Evolutionary conservation across 2,329 filamentous ascomycete species (phyloP).

Genomic region (Diaporthe sp.): DNA sequence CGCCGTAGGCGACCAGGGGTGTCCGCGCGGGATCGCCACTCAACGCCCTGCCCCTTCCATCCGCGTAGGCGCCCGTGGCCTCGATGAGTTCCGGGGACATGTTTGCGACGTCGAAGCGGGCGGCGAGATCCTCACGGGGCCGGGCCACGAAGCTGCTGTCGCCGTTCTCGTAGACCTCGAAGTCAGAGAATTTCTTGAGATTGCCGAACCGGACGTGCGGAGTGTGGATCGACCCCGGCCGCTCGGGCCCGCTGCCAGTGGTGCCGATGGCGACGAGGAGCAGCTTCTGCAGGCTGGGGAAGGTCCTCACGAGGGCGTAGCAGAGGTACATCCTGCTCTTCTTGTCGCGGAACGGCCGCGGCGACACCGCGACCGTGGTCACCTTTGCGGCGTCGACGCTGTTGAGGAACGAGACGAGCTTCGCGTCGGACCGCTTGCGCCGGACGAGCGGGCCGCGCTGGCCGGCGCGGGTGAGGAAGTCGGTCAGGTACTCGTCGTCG

Average conservation of each 20-base stretch:
- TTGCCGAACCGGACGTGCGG: not conserved
- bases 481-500: slow-evolving; percentile 17
- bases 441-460: not conserved
- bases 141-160: not conserved
- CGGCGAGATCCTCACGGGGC: not conserved
- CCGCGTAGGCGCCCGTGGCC: not conserved
- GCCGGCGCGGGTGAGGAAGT: not conserved
- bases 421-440: not conserved
- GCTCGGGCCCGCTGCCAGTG: not conserved
- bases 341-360: not conserved
- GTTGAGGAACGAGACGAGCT: slow-evolving; percentile 18
- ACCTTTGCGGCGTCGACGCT: slow-evolving; percentile 4
- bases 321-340: not conserved
- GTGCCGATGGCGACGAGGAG: not conserved
- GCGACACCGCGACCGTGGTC: slow-evolving; percentile 4
- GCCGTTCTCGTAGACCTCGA: not conserved
- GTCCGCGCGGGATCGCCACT: not conserved
- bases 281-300: slow-evolving; percentile 10
- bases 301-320: not conserved
- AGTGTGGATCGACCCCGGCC: not conserved
- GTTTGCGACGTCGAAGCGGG: not conserved
- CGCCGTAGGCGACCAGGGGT: not conserved
- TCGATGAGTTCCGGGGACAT: not conserved
- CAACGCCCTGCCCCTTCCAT: not conserved
- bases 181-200: not conserved